Evolutionary conservation across 176 grass and related monocot species (phyloP).

Genomic region (Rhipidocladum racemiflorum): DNA sequence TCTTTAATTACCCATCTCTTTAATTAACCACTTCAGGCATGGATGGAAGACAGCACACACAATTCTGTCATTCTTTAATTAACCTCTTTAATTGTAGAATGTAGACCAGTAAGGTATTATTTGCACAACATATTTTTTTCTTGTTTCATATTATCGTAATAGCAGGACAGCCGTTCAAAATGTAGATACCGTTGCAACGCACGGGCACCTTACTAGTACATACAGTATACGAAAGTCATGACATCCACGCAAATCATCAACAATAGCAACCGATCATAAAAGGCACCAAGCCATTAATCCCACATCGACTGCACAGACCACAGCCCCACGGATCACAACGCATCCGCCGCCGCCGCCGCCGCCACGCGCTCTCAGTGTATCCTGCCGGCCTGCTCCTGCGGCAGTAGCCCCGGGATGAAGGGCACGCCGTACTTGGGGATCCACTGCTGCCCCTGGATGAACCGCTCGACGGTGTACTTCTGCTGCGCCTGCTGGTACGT

Average conservation of each 20-base stretch:
- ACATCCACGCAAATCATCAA: not conserved
- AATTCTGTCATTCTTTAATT: too few relatives aligned
- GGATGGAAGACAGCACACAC: too few relatives aligned
- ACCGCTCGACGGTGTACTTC: constrained; percentile 57
- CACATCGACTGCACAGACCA: not conserved
- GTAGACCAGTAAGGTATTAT: too few relatives aligned
- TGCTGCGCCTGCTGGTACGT: constrained; percentile 34
- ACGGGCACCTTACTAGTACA: too few relatives aligned
- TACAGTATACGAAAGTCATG: too few relatives aligned
- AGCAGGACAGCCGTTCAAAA: too few relatives aligned
- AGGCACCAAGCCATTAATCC: not conserved
- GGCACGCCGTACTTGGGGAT: constrained; percentile 57
- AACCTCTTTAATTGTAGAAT: too few relatives aligned
- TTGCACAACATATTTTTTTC: too few relatives aligned
- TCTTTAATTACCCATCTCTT: too few relatives aligned
- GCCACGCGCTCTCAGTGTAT: constrained; percentile 37
- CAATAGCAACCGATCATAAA: not conserved
- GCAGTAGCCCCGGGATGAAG: constrained; percentile 47
- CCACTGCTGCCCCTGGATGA: constrained; percentile 71
- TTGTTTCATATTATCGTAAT: too few relatives aligned
- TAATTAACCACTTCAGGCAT: too few relatives aligned
- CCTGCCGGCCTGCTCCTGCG: constrained; percentile 22
- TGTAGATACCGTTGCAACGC: too few relatives aligned
- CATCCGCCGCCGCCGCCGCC: not conserved
- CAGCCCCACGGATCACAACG: not conserved